These are phyloP conservation scores for Vigna mungo DNA, from an alignment of 306 rosid species.

Conservation along the genomic window DNA sequence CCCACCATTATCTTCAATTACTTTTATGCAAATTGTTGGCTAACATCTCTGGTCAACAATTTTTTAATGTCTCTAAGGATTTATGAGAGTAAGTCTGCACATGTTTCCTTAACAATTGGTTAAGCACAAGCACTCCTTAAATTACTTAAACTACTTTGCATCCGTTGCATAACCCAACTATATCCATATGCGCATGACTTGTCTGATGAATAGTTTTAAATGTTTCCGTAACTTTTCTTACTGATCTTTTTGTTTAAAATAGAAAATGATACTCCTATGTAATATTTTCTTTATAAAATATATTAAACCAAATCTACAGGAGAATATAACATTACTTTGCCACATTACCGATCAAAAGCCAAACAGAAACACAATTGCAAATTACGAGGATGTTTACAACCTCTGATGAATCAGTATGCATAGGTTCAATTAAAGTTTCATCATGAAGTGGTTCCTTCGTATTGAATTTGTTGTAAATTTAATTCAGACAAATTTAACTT, in stretches of 20 bases:
- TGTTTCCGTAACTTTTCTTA: not conserved
- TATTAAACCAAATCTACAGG: not conserved
- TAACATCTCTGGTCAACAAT: too few species aligned
- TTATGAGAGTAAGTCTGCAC: too few species aligned
- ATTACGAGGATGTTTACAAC: not conserved
- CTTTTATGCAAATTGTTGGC: too few species aligned
- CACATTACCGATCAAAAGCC: not conserved
- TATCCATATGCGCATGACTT: slow-evolving; percentile 38
- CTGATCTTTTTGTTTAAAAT: not conserved
- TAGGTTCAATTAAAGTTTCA: not conserved
- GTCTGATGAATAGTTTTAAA: not conserved
- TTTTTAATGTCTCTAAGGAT: not conserved
- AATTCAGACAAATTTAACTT: not conserved
- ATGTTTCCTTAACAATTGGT: slow-evolving; percentile 20
- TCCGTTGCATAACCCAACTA: slow-evolving; percentile 39
- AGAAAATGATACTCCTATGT: not conserved
- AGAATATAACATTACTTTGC: not conserved
- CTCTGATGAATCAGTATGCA: slow-evolving; percentile 16
- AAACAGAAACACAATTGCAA: not conserved
- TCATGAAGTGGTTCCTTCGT: not conserved
- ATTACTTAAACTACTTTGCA: not conserved
- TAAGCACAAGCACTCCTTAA: slow-evolving; percentile 6
- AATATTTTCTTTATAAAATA: not conserved
- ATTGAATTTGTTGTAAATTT: not conserved
- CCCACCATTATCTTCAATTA: too few species aligned